Conservation (phyloP, 192 early-diverging fungal genomes). For the Coemansia sp. region DNA sequence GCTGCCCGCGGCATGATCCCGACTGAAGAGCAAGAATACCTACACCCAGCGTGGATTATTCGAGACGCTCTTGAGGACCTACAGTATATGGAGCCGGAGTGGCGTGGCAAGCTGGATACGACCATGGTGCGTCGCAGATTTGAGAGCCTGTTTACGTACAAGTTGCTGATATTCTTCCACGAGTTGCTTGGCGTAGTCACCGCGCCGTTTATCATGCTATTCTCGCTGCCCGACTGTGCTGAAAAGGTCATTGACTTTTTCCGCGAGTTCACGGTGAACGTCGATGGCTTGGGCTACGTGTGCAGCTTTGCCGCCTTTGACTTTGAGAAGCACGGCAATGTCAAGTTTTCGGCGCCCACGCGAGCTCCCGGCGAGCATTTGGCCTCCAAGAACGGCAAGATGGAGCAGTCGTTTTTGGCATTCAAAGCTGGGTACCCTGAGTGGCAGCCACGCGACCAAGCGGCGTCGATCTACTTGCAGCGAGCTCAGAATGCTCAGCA, state of each 20-base stretch:
- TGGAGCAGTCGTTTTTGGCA: constrained; percentile 96
- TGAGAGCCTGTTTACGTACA: constrained; percentile 74
- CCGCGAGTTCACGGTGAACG: constrained; percentile 90
- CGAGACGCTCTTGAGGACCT: constrained; percentile 79
- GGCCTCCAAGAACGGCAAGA: constrained; percentile 88
- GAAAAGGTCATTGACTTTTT: constrained; percentile 92
- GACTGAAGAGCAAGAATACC: constrained; percentile 77
- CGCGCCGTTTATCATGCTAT: constrained; percentile 81
- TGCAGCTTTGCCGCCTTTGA: constrained; percentile 98
- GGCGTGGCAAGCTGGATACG: constrained; percentile 82
- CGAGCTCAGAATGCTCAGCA: constrained; percentile 56
- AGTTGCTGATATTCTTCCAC: constrained; percentile 74
- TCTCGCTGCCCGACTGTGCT: constrained; percentile 73
- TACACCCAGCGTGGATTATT: constrained; percentile 81
- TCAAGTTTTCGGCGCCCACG: constrained; percentile 78
- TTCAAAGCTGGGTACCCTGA: constrained; percentile 95
- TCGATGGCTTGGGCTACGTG: constrained; percentile 88
- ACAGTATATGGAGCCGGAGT: constrained; percentile 87
- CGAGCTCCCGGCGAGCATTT: constrained; percentile 61
- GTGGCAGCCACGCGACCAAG: constrained; percentile 84
- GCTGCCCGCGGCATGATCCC: constrained; percentile 75
- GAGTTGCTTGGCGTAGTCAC: constrained; percentile 82
- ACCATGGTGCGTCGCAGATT: constrained; percentile 83
- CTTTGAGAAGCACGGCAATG: constrained; percentile 87
- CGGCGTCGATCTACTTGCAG: constrained; percentile 79